Evolutionary conservation across 805 yeast species (phyloP), one percentile per base, ranked within the genome.

Genomic region (Candida koratica): DNA sequence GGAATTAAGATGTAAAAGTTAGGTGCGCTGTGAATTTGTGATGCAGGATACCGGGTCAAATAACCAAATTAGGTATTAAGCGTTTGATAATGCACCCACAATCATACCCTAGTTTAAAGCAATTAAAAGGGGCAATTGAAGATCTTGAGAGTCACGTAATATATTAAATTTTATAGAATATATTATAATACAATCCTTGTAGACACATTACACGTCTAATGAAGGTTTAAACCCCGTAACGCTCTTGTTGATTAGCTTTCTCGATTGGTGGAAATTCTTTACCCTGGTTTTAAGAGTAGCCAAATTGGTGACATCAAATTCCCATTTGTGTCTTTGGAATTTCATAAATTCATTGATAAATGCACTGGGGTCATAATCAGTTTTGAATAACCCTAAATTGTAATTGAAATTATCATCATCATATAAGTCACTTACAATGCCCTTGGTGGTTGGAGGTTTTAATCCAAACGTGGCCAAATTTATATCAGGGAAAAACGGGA

Each of bases 241-340:
- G 31, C 39, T 36, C 27, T 28, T 32, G 25, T 31, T 36, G 14
- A 44, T 34, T 10, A 36, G 25, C 13, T 37, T 26, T 24, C 38
- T 34, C n/a, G 41, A 37, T 16, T 32, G 13, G 19, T 41, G 34
- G 11, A 44, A 44, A 12, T 41, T 36, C 28, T 30, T 28, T 5
- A 32, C 34, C 30, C 45, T 30, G 4, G 17, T 17, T 24, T 41
- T 43, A 3, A 41, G 26, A 10, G 28, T 34, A 2, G 38, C 20
- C 13, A 44, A 37, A 11, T 38, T 37, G 2, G 38, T 28, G 2
- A 32, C 31, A 17, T 41, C 37, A 22, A 41, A 39, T 27, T 44
- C 48, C 45, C 45, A 44, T 25, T 42, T 42, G 19, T 33, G 19
- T 35, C 37, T 41, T 27, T 44, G 48, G n/a, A 34, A 35, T 4